Base-by-base conservation (phyloP, 176 grass and related monocot species). In the Avena eriantha region DNA sequence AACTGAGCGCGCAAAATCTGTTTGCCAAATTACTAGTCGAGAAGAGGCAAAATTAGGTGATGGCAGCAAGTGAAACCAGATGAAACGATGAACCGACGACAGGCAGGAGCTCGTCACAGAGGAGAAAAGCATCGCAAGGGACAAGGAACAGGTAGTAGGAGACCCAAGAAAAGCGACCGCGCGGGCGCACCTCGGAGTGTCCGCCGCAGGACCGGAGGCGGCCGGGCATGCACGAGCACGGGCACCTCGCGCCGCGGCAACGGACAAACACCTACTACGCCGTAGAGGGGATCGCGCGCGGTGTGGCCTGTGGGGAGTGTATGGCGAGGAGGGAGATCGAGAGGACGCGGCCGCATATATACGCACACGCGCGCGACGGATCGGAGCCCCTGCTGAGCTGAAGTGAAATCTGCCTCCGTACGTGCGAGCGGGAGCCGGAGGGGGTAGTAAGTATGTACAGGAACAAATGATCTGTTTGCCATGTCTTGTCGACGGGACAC, bases 241-340 rank as follows among this genome's bases (percentile, higher is more conserved):
- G 77, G 33, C 26, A 51, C 73, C 15, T n/a, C 33, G 60, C 23
- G 80, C 50, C 67, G 68, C n/a, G 0, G 81, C 53, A 60, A 60
- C 26, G 82, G 82, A 83, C 51, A 9, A 58, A 58, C 76, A 39
- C 53, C 76, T 78, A 57, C 76, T 78, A 57, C 51, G 53, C 75
- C 39, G 39, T 5, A 1, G 35, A 36, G 36, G 36, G 36, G 36
- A 7, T 39, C 5, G 0, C 36, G 39, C 39, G 39, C 39, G 39
- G 39, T 7, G 39, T 41, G 39, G n/a, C n/a, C n/a, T n/a, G n/a
- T n/a, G 39, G 39, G 39, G 7, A 29, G 29, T 29, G 39, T 7
- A 41, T 7, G 39, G 39, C 39, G 39, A 41, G 39, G 39, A 41
- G 39, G 29, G 1, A 29, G 29, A 29, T 29, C 1, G 39, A 41